Conservation (phyloP, 306 rosid genomes). For the Rosa persica region DNA sequence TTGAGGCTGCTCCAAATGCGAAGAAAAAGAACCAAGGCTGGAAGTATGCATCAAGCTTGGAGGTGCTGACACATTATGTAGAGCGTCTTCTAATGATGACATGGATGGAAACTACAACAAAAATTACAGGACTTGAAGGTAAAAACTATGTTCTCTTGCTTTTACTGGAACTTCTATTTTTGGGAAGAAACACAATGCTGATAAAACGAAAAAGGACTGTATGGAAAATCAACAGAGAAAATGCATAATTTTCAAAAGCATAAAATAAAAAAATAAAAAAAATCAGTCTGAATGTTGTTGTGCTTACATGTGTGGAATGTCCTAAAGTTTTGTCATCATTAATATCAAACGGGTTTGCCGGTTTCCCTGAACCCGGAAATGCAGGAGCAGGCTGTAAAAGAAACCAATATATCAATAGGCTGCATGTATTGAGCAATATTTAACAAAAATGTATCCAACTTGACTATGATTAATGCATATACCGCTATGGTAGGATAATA, state of each 20-base stretch:
- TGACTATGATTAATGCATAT: conserved; percentile 11
- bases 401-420: conserved; percentile 23
- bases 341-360: conserved; percentile 66
- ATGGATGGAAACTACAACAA: conserved; percentile 45
- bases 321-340: conserved; percentile 37
- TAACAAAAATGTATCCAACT: not conserved
- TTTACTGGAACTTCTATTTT: conserved; percentile 2
- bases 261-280: not conserved
- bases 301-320: conserved; percentile 48
- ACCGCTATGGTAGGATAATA: conserved; percentile 57
- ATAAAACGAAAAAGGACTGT: not conserved
- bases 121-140: conserved; percentile 16
- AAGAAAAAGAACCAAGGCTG: conserved; percentile 34
- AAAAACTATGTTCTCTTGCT: not conserved
- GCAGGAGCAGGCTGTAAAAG: conserved; percentile 48
- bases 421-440: conserved; percentile 11
- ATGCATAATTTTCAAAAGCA: not conserved
- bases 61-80: conserved; percentile 28
- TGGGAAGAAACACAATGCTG: conserved; percentile 9
- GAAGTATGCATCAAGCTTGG: conserved; percentile 44
- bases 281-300: conserved; percentile 20
- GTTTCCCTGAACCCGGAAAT: conserved; percentile 37
- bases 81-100: conserved; percentile 39
- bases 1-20: conserved; percentile 33
- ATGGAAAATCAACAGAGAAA: not conserved